phyloP scores from a whole-genome alignment of 2,329 filamentous ascomycete genomes.

The Shiraia bambusicola region DNA sequence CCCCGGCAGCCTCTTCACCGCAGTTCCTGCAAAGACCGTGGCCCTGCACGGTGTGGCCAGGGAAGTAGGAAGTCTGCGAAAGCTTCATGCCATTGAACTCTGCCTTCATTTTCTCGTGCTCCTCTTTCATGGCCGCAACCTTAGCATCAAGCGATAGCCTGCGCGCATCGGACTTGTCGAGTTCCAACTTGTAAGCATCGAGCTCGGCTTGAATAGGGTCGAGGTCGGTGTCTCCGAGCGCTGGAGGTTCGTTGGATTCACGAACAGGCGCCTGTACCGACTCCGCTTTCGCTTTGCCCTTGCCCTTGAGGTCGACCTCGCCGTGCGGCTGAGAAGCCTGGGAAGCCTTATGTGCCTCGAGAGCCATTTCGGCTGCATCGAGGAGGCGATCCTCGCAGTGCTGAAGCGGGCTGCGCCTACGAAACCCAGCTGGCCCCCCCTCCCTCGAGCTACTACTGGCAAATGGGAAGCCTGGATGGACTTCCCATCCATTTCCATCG shows the following conservation, averaged over 20 bases:
- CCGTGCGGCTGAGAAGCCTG: neutral
- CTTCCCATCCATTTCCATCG: neutral
- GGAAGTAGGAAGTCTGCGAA: neutral
- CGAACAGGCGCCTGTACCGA: too few relatives aligned
- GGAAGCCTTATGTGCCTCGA: constrained; percentile 2
- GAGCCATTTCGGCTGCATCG: constrained; percentile 14
- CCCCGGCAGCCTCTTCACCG: neutral
- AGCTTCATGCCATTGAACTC: constrained; percentile 2
- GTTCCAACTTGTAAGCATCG: neutral
- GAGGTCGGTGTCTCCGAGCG: too few relatives aligned
- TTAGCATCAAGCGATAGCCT: constrained; percentile 13
- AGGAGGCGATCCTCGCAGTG: constrained; percentile 24
- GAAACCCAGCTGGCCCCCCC: constrained; percentile 3
- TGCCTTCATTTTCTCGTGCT: constrained; percentile 15
- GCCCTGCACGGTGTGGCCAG: neutral
- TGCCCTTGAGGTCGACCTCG: neutral
- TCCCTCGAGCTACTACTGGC: neutral
- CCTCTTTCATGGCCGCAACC: constrained; percentile 6
- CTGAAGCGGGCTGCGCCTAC: constrained; percentile 23
- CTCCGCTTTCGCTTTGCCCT: too few relatives aligned
- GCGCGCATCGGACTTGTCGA: constrained; percentile 7
- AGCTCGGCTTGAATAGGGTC: too few relatives aligned
- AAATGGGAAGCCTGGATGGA: constrained; percentile 8
- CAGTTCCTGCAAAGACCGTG: neutral
- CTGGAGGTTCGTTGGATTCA: too few relatives aligned